Evolutionary conservation across 495 filamentous ascomycete species (phyloP), one percentile per base, ranked within the genome.

Genomic region (Symbiotaphrina buchneri): DNA sequence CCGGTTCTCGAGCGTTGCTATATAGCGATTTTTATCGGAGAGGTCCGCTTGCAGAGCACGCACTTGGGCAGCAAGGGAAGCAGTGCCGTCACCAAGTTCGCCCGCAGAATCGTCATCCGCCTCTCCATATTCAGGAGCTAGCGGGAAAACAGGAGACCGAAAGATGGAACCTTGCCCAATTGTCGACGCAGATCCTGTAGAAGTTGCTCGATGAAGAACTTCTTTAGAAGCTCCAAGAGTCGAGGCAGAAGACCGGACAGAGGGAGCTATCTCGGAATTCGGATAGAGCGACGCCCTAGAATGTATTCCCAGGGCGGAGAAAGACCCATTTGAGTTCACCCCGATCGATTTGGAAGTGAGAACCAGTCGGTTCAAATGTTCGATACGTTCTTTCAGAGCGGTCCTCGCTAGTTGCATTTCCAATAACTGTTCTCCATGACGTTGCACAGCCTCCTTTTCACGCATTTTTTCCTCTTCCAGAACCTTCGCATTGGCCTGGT

Each of bases 381-480:
- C 84, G 39, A 97, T 97, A 18, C 87, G 72, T 52, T 95, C 85
- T 43, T 97, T 95, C 30, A 97, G 52, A 4, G 90, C 90, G 1
- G 85, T 97, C 17, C 90, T 67, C 10, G 87, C 87, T 18, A 97
- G 63, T 47, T 97, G 87, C 71, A 97, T 97, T 48, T 95, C 87
- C 27, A 95, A 59, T 61, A 97, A 83, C 47, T 97, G 87, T 46
- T 97, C 87, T 42, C 90, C 83, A 43, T 94, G 90, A 19, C 87
- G 73, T 32, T 71, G 61, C 43, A 80, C 70, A 18, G 75, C 72
- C 48, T 87, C 74, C 36, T 75, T 73, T 49, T 93, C 80, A 39
- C 46, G 53, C 40, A 62, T 68, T 21, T 74, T 56, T 22, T 69
- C 59, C 18, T 76, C 73, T 27, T 70, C 68, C 21, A 73, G 67